Base-by-base conservation (phyloP, 495 filamentous ascomycete species). In the Penicillium desertorum region DNA sequence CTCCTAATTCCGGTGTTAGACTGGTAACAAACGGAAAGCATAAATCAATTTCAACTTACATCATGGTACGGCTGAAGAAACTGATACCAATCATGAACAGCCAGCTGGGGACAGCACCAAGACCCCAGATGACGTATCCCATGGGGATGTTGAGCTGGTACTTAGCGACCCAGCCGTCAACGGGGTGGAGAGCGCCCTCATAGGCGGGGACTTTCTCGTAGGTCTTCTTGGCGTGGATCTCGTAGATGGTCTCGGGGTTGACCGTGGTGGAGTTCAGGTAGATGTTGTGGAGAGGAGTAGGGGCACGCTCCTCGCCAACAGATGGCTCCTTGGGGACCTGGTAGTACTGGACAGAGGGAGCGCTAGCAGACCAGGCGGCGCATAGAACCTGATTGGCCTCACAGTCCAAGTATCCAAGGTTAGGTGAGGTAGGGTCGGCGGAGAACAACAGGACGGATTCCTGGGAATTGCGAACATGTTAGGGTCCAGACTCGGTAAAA, bases 361-460 rank as follows among this genome's bases (percentile, higher is more conserved):
- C 78, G 50, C 81, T 84, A 51, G 87, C 83, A 45, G 85, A 84
- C 92, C 90, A 95, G 51, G 77, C 73, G 65, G 90, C 86, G 82
- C 92, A 97, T 32, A 97, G 86, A 34, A 94, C 79, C 42, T 81
- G 81, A 62, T 92, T 77, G 53, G 81, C 67, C 52, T 97, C 92
- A 67, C 92, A 97, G 77, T 95, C 81, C 62, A 96, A 62, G 59
- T 82, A 73, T 42, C 78, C 92, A 44, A 93, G 81, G 58, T 89
- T 78, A 11, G 91, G 92, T 12, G 87, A 68, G 45, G 83, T 83
- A 10, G 85, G 81, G 50, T 85, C 79, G 12, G 78, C 77, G 37
- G 88, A 78, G 70, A 95, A 85, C 56, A 88, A 76, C 29, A 78
- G 71, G 4, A 86, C 84, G 46, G 89, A 84, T 76, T 92, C 82